phyloP scores from a whole-genome alignment of 2,329 filamentous ascomycete species.

The Dothideomycetidae sp. region DNA sequence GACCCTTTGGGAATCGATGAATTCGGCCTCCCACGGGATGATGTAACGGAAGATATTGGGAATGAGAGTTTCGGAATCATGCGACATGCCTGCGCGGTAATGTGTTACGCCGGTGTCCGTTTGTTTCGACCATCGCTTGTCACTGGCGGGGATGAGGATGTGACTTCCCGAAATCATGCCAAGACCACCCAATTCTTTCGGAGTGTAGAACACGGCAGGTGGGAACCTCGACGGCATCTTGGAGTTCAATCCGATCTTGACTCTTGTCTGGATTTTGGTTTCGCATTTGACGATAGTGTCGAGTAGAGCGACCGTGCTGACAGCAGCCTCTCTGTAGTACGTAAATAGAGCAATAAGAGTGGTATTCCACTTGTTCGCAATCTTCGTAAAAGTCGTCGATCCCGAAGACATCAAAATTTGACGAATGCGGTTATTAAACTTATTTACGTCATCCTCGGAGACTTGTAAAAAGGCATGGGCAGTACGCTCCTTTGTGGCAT shows the following conservation, averaged over 20 bases:
- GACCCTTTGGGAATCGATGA: conserved; percentile 95
- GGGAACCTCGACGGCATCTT: conserved; percentile 99
- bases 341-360: conserved; percentile 94
- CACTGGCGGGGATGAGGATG: conserved; percentile 90
- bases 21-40: conserved; percentile 97
- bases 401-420: conserved; percentile 99
- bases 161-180: conserved; percentile 99
- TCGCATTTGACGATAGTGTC: conserved; percentile 99
- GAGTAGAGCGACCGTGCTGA: conserved; percentile 82
- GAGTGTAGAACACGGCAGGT: conserved; percentile 95
- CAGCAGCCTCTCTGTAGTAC: conserved; percentile 94
- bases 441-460: conserved; percentile 92
- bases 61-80: conserved; percentile 93
- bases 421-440: conserved; percentile 97
- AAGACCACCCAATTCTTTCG: conserved; percentile 89
- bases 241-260: conserved; percentile 96
- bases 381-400: conserved; percentile 99
- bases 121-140: conserved; percentile 97
- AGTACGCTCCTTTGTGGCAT: conserved; percentile 89
- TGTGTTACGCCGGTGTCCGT: conserved; percentile 95
- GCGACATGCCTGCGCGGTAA: conserved; percentile 93
- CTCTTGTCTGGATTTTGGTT: conserved; percentile 96
- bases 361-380: conserved; percentile 99
- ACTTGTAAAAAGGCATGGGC: conserved; percentile 96
- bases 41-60: conserved; percentile 99